Conservation (phyloP, 768 basidiomycete genomes). For the Termitomyces sp. region DNA sequence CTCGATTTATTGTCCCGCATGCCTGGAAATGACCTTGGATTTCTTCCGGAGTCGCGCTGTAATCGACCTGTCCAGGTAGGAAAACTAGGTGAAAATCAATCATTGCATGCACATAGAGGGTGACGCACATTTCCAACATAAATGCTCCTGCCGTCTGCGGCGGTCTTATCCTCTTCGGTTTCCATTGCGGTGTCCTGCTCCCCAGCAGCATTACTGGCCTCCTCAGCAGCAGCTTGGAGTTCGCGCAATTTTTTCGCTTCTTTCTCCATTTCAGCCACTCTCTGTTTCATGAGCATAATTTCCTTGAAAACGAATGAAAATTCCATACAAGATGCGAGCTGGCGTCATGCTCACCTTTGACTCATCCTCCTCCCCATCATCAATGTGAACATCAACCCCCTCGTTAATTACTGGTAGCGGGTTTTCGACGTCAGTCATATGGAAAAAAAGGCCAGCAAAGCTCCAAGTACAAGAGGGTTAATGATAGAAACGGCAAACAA, state of each 20-base stretch:
- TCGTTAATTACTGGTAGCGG: constrained; percentile 36
- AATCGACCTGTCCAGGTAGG: constrained; percentile 74
- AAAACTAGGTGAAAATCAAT: not conserved
- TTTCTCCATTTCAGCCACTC: constrained; percentile 90
- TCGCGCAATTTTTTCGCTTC: constrained; percentile 87
- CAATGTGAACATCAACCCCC: constrained; percentile 35
- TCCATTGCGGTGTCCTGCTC: constrained; percentile 55
- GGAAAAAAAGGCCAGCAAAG: constrained; percentile 1
- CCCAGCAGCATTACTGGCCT: constrained; percentile 45
- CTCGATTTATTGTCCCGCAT: constrained; percentile 97
- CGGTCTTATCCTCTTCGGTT: constrained; percentile 80
- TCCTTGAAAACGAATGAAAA: constrained; percentile 47
- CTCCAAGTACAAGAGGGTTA: constrained; percentile 5
- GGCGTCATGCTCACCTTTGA: constrained; percentile 41
- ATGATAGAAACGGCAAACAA: constrained; percentile 16
- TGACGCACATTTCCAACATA: constrained; percentile 94
- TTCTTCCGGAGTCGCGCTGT: constrained; percentile 95
- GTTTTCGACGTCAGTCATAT: constrained; percentile 52
- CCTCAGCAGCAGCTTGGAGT: constrained; percentile 75
- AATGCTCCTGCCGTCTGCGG: constrained; percentile 82
- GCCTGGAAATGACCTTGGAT: constrained; percentile 97
- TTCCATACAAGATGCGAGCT: constrained; percentile 8
- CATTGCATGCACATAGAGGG: constrained; percentile 10
- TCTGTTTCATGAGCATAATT: constrained; percentile 86
- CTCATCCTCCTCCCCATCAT: constrained; percentile 64